Percentiles rank a stretch among this genome's conserved stretches.
Conservation (phyloP, 129 eudicot genomes). For the Pseudognaphalium luteoalbum region DNA sequence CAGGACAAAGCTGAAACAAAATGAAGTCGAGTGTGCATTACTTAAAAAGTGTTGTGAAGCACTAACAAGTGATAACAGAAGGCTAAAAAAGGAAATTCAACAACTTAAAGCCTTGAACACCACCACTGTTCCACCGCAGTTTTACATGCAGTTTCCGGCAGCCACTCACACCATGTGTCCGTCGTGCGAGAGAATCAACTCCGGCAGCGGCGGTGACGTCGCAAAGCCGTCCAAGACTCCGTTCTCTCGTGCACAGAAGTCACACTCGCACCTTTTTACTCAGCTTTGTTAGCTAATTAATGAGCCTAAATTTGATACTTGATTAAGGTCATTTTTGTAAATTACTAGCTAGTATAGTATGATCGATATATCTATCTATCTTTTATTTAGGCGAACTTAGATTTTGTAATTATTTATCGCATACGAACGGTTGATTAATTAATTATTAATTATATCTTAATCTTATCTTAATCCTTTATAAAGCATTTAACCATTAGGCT, state of each 20-base stretch:
- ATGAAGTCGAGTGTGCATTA: conserved; percentile 50
- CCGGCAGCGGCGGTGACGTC: background rate
- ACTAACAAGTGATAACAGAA: conserved; percentile 45
- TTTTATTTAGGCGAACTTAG: background rate
- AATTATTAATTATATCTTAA: too few relatives aligned
- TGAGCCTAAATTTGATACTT: too few relatives aligned
- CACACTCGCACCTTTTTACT: conserved; percentile 35
- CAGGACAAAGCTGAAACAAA: conserved; percentile 67
- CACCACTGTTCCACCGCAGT: background rate
- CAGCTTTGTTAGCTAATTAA: conserved; percentile 17
- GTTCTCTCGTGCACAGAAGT: conserved; percentile 29
- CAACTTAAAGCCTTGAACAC: conserved; percentile 38
- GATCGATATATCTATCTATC: background rate
- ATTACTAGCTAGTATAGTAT: background rate
- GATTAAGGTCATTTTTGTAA: conserved; percentile 8
- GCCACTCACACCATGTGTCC: conserved; percentile 46
- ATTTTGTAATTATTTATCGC: background rate
- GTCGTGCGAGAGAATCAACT: conserved; percentile 43
- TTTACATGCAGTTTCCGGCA: conserved; percentile 40
- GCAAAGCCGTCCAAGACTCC: background rate
- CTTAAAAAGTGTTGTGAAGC: conserved; percentile 48
- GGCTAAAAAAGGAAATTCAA: conserved; percentile 46
- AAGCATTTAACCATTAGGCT: too few relatives aligned
- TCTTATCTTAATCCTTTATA: too few relatives aligned
- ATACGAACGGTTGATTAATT: too few relatives aligned